These are phyloP conservation scores for Saturnispora besseyi DNA, from an alignment of 805 yeast genomes.

Conservation along the genomic window DNA sequence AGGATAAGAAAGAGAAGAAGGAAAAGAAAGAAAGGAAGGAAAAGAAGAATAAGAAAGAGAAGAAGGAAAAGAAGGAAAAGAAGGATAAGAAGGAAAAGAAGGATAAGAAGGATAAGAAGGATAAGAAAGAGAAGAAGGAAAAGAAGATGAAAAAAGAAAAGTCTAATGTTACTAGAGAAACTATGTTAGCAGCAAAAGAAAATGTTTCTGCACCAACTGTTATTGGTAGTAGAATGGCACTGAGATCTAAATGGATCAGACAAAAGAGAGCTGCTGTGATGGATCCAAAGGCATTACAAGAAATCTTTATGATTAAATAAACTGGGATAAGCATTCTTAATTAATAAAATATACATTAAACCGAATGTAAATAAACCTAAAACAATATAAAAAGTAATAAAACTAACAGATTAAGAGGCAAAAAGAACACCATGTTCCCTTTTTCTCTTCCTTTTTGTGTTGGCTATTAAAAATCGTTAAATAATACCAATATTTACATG, in stretches of 20 bases:
- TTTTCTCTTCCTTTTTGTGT: not conserved
- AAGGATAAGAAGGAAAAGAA: slow-evolving; percentile 23
- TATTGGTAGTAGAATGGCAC: slow-evolving; percentile 52
- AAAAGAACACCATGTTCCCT: not conserved
- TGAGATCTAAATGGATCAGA: slow-evolving; percentile 78
- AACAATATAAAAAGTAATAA: not conserved
- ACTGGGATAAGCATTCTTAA: not conserved
- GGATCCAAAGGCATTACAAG: slow-evolving; percentile 83
- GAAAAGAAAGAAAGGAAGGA: slow-evolving; percentile 25
- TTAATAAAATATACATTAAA: not conserved
- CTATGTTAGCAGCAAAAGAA: slow-evolving; percentile 34
- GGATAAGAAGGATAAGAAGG: slow-evolving; percentile 8
- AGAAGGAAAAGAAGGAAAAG: slow-evolving; percentile 8
- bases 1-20: slow-evolving; percentile 24
- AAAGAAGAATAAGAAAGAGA: slow-evolving; percentile 14
- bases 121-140: slow-evolving; percentile 14
- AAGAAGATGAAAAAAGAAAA: slow-evolving; percentile 17
- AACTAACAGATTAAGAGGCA: not conserved
- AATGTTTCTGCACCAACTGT: slow-evolving; percentile 22
- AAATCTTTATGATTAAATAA: slow-evolving; percentile 72
- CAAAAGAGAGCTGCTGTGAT: slow-evolving; percentile 87
- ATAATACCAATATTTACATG: not conserved
- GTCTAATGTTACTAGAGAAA: slow-evolving; percentile 29
- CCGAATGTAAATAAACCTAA: not conserved
- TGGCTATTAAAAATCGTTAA: not conserved